Base-by-base conservation (phyloP, 805 yeast genomes). In the Yarrowia sp. region DNA sequence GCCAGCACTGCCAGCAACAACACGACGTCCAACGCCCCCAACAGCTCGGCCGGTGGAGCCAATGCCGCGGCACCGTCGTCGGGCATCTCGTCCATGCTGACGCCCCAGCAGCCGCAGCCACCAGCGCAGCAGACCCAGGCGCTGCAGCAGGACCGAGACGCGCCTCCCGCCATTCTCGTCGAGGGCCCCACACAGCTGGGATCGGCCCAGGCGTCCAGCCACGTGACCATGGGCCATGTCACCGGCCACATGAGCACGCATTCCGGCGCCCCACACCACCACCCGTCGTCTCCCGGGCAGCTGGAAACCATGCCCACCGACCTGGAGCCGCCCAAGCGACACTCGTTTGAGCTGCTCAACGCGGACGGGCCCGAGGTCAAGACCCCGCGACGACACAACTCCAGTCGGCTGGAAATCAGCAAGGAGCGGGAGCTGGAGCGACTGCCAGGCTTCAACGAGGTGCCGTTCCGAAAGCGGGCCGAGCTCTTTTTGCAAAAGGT, bases 341-440 rank as follows among this genome's bases (percentile, higher is more conserved):
- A 80, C 70, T 83, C 84, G 36, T 81, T 81, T 72, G 90, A 81
- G 72, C 80, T 83, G 71, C 76, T 85, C 65, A 89, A 88, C 69
- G 86, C 79, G 47, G 80, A 83, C 67, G 90, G 90, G 69, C 81
- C 92, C 66, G 98, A 92, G 72, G 88, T 92, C 62, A 83, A 86
- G 74, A 83, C 89, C 1, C 97, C 98, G 22, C 91, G 89, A 73
- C 85, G 98, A 73, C 98, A 93, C 74, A 88, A 93, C 61, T 89
- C 96, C 33, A 90, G 96, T 38, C 82, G 97, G 69, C 91, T 95
- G 70, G 98, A 92, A 75, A 90, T 96, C 9, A 83, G 88, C 8
- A 79, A 82, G 50, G 79, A 83, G 69, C 81, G 88, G 5, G 87
- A 84, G 68, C 87, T 82, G 78, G 87, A 80, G 68, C 88, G 87